A percentile compares a stretch with the other conserved stretches of the same genome.
Evolutionary conservation across 345 rosid species (phyloP).

Genomic region (Gossypium thurberi): DNA sequence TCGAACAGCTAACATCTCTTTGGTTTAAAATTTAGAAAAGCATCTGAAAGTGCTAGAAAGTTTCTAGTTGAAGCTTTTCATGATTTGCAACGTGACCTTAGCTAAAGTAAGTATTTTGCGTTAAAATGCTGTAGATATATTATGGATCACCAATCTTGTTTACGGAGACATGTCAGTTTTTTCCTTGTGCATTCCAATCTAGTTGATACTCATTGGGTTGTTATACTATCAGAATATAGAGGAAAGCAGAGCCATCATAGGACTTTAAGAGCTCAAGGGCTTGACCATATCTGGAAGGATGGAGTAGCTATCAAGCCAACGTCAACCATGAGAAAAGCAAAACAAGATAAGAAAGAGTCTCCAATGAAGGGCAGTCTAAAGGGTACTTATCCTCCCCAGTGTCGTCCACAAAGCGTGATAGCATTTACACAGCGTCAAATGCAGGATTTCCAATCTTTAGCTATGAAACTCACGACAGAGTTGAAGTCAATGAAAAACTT

Average conservation of each 20-base stretch:
- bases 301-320: slow-evolving; percentile 29
- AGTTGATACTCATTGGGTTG: slow-evolving; percentile 7
- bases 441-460: slow-evolving; percentile 50
- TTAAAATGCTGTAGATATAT: neutral
- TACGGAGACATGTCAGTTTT: neutral
- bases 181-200: neutral
- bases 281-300: slow-evolving; percentile 32
- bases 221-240: slow-evolving; percentile 40
- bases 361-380: slow-evolving; percentile 29
- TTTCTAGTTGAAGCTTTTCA: neutral
- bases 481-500: slow-evolving; percentile 57
- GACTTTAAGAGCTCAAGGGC: slow-evolving; percentile 36
- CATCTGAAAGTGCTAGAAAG: neutral
- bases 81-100: neutral
- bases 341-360: slow-evolving; percentile 23
- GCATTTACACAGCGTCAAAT: slow-evolving; percentile 69
- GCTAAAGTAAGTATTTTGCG: neutral
- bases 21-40: neutral
- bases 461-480: slow-evolving; percentile 55
- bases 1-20: neutral
- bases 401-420: slow-evolving; percentile 59
- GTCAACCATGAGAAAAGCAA: slow-evolving; percentile 23
- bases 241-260: slow-evolving; percentile 41
- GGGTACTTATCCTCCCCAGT: slow-evolving; percentile 33
- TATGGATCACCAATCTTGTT: neutral